Conservation (phyloP, 768 basidiomycete species). For the Suillus plorans region DNA sequence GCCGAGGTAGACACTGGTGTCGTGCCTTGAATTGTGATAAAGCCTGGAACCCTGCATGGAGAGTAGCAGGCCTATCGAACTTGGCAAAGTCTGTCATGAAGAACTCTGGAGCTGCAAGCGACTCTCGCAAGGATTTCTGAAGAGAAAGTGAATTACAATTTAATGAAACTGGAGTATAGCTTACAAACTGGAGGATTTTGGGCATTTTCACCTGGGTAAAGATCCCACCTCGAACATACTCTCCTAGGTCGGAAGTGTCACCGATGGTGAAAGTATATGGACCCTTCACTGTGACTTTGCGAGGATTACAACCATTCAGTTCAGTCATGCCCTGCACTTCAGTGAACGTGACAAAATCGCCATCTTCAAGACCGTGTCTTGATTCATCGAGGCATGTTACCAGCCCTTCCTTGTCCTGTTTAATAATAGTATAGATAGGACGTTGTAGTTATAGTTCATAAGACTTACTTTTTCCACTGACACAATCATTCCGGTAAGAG, state of each 20-base stretch:
- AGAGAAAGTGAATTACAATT: conserved; percentile 1
- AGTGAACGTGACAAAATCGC: conserved; percentile 94
- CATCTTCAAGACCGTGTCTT: conserved; percentile 97
- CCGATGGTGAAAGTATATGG: conserved; percentile 98
- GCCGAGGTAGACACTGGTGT: conserved; percentile 70
- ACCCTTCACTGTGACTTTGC: conserved; percentile 91
- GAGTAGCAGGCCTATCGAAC: conserved; percentile 86
- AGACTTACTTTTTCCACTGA: conserved; percentile 76
- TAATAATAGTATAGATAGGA: background rate
- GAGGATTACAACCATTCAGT: conserved; percentile 86
- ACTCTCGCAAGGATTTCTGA: conserved; percentile 93
- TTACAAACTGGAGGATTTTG: conserved; percentile 89
- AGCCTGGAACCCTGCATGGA: conserved; percentile 95
- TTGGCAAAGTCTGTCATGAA: conserved; percentile 98
- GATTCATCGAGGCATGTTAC: conserved; percentile 98
- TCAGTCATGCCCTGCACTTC: conserved; percentile 96
- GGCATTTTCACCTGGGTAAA: conserved; percentile 99
- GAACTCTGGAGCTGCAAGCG: conserved; percentile 75
- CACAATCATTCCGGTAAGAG: conserved; percentile 92
- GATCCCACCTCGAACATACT: conserved; percentile 86
- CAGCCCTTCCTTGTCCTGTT: conserved; percentile 80
- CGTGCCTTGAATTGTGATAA: conserved; percentile 74
- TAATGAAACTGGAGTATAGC: conserved; percentile 30
- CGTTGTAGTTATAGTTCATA: background rate
- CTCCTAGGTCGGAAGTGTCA: conserved; percentile 74